A percentile compares a stretch with the other conserved stretches of the same genome.
phyloP scores from a whole-genome alignment of 441 rosid genomes.

The Capsella rubella region DNA sequence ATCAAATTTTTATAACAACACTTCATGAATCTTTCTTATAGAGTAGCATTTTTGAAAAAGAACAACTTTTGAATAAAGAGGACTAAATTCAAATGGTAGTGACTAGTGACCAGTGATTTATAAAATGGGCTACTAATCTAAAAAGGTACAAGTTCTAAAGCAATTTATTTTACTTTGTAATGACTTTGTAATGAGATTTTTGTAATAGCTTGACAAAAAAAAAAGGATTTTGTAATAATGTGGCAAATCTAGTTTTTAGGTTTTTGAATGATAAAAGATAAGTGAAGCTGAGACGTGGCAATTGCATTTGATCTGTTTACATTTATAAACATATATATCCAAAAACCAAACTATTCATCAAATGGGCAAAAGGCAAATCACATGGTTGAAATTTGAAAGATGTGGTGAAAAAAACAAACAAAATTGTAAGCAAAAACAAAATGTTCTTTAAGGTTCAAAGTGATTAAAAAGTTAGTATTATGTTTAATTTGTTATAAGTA shows the following conservation, averaged over 20 bases:
- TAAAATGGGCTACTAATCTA: conserved; percentile 18
- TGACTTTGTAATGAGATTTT: background rate
- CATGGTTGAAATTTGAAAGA: background rate
- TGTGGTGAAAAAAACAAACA: background rate
- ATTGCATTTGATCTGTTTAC: background rate
- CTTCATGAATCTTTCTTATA: conserved; percentile 10
- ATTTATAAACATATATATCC: background rate
- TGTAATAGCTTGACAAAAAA: too few species aligned
- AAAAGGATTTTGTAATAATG: conserved; percentile 8
- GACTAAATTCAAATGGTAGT: background rate
- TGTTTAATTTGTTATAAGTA: background rate
- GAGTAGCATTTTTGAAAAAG: background rate
- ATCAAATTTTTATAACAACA: background rate
- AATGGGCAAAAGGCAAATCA: conserved; percentile 4
- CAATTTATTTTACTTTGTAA: background rate
- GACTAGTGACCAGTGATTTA: background rate
- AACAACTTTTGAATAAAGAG: background rate
- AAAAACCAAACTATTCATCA: background rate
- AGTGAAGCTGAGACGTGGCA: conserved; percentile 13
- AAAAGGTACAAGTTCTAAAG: background rate
- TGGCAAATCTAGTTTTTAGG: conserved; percentile 22
- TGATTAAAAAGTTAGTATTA: background rate
- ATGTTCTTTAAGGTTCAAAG: too few species aligned
- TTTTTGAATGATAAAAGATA: conserved; percentile 2
- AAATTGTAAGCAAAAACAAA: background rate